Evolutionary conservation across 805 yeast species (phyloP), one percentile per base, ranked within the genome.

Genomic region (Teunomyces aglyptinius): DNA sequence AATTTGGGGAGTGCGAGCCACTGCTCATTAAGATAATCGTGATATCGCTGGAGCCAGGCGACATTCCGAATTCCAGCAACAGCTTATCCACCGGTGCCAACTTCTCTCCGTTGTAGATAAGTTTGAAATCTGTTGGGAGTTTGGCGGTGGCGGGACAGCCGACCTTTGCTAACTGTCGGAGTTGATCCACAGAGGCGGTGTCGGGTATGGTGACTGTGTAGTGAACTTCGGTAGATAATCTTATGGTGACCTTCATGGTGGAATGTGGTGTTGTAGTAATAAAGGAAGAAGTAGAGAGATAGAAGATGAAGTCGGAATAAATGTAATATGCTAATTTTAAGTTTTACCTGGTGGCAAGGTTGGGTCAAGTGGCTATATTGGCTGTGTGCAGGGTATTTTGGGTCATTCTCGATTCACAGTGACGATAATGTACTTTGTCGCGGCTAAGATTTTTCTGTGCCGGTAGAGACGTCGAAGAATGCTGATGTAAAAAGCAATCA

Each of bases 101-200:
- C 55, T 65, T 68, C 35, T 57, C 64, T 5, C 77, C 77, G 51
- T 71, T 70, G 51, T 55, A 55, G 43, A 72, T 71, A 41, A 72
- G 64, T 49, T 71, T 71, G 55, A 70, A 70, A 35, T 65, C 68
- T 7, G 51, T 35, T 3, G 77, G 77, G 41, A 71, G 57, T 44
- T 59, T 59, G 31, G 61, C 53, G 15, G 55, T 43, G n/a, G 52
- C 46, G 12, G 73, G 72, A 36, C 72, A 62, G 4, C 56, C 55
- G 11, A 49, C 76, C 43, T 70, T 64, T 16, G 80, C 76, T 5
- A 78, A 70, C 38, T 67, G 65, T 45, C 73, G 70, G 51, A 80
- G 67, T 50, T 78, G 81, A 32, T 70, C 77, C 32, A 78, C 81
- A 1, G 82, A 73, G 42, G 81, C 67, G 56, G 75, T 72, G 47